A percentile compares a stretch with the other conserved stretches of the same genome.
Conservation (phyloP, 2,329 filamentous ascomycete genomes). For the Trichophyton verrucosum region DNA sequence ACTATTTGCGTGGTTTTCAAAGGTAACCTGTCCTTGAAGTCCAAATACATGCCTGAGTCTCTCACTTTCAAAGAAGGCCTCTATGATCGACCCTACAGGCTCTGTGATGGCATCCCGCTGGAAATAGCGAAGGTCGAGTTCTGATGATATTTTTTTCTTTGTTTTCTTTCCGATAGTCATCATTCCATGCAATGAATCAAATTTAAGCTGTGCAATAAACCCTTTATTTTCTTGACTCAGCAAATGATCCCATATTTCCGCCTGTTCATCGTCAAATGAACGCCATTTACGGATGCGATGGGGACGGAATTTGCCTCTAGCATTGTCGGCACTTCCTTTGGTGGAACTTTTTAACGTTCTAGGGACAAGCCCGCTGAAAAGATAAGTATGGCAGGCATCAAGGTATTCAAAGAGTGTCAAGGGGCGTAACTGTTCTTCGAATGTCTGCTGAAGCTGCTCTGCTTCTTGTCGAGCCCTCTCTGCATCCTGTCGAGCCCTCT, state of each 20-base stretch:
- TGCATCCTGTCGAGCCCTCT: too few relatives aligned
- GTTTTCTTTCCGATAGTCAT: conserved; percentile 6
- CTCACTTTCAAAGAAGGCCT: conserved; percentile 4
- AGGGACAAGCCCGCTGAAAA: conserved; percentile 10
- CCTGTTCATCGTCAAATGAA: conserved; percentile 8
- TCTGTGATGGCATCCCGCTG: conserved; percentile 8
- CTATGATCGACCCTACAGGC: conserved; percentile 8
- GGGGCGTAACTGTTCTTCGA: neutral
- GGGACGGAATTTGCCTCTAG: conserved; percentile 12
- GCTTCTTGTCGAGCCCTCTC: too few relatives aligned
- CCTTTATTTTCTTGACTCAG: neutral
- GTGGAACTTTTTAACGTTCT: conserved; percentile 6
- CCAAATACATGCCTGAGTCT: conserved; percentile 8
- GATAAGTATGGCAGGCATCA: conserved; percentile 11
- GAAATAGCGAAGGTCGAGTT: conserved; percentile 13
- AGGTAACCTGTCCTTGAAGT: conserved; percentile 9
- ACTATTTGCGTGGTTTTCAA: conserved; percentile 15
- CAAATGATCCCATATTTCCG: conserved; percentile 10
- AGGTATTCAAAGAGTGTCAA: conserved; percentile 14
- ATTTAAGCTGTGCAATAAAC: conserved; percentile 7
- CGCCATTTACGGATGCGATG: conserved; percentile 9
- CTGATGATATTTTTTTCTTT: conserved; percentile 8
- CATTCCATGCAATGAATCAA: conserved; percentile 10
- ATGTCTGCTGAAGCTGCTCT: too few relatives aligned
- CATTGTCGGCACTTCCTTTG: conserved; percentile 11